phyloP scores from a whole-genome alignment of 1,284 basidiomycete genomes.

The Malassezia arunalokei region DNA sequence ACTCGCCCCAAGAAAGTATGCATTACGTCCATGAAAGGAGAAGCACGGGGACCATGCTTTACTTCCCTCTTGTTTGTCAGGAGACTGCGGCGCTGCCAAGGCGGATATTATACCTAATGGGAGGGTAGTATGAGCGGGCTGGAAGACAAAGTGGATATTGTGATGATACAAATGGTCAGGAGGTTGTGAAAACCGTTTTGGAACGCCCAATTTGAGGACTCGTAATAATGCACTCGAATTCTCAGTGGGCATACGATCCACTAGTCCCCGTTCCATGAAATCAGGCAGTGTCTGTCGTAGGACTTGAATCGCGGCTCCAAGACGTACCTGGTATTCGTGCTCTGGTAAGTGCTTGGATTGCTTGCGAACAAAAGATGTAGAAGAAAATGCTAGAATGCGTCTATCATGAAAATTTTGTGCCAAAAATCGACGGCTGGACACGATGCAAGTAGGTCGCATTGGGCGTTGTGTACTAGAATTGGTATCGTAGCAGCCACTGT shows the following conservation, averaged over 20 bases:
- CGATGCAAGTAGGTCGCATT: too few relatives aligned
- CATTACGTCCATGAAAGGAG: constrained; percentile 7
- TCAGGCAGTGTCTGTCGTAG: constrained; percentile 12
- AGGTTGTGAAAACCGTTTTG: not conserved
- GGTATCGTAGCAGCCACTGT: too few relatives aligned
- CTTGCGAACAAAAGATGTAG: not conserved
- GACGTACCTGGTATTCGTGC: constrained; percentile 16
- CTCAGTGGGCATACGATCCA: not conserved
- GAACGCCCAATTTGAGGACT: not conserved
- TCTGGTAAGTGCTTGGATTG: not conserved
- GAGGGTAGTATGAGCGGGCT: not conserved
- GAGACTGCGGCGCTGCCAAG: too few relatives aligned
- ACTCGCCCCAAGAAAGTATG: constrained; percentile 7
- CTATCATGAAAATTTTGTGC: not conserved
- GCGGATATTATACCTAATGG: not conserved
- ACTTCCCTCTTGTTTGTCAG: not conserved
- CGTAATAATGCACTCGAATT: not conserved
- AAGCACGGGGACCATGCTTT: constrained; percentile 5
- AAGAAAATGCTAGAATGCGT: not conserved
- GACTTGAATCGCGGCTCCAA: constrained; percentile 9
- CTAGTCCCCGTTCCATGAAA: constrained; percentile 11
- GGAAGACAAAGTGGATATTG: constrained; percentile 10
- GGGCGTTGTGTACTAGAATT: too few relatives aligned
- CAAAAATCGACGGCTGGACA: too few relatives aligned
- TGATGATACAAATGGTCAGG: constrained; percentile 6